Base-by-base conservation (phyloP, 345 rosid species). In the Moringa oleifera region DNA sequence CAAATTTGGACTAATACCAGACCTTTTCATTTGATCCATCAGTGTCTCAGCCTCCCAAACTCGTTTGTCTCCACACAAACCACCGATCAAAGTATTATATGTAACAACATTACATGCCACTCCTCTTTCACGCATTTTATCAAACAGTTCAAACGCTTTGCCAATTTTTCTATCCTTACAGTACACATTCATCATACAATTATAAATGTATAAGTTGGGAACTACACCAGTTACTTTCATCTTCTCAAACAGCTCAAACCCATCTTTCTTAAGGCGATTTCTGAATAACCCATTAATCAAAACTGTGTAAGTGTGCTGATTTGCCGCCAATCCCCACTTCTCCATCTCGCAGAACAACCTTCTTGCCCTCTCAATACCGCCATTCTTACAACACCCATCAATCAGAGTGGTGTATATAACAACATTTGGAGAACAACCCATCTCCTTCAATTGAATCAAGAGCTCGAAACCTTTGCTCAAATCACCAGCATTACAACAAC, bases 351-450 rank as follows among this genome's bases (percentile, higher is more conserved):
- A 50, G 63, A 85, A 89, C 74, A 91, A 73, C 68, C 2, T 66
- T 59, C 77, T 80, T 0, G 84, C 96, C 73, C 73, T 76, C 41
- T 75, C 68, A 54, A 82, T 50, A 50, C 87, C 83, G 2, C 90
- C 88, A 55, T 69, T 79, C 76, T 87, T 89, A 59, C 92, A 89
- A 57, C 81, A 82, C 51, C 96, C 96, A 73, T 91, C 89, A 67
- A 91, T 89, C 86, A 85, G 68, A 65, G 83, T 87, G 49, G 92
- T 83, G 66, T 79, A 89, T 62, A 87, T 72, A 52, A 81, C 92
- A 62, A 85, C 89, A 66, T 83, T 83, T 0, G 85, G 80, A 62
- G 74, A 63, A 45, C 74, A 70, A 65, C 86, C 85, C 77, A 67
- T 55, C 51, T 74, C 86, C 71, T 76, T 76, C 33, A 85, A 60